Conservation (phyloP, 2,329 filamentous ascomycete genomes). For the Epichloe glyceriae region DNA sequence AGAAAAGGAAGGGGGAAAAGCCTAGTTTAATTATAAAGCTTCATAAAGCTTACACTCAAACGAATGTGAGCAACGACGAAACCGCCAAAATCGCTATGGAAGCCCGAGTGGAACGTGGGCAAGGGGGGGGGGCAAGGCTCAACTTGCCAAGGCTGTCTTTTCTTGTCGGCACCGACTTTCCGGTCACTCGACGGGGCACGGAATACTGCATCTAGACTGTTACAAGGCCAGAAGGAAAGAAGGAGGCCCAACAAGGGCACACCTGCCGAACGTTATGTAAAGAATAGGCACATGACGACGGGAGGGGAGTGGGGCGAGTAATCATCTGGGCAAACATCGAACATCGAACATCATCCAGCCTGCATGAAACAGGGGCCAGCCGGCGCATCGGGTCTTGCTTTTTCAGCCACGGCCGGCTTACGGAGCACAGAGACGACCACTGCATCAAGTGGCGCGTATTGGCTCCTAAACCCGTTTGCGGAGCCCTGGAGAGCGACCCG, state of each 20-base stretch:
- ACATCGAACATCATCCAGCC: background rate
- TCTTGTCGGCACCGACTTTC: background rate
- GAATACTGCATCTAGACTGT: background rate
- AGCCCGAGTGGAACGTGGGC: background rate
- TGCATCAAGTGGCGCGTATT: no score
- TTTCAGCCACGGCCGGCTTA: background rate
- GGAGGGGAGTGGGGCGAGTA: background rate
- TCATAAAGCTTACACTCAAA: background rate
- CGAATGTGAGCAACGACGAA: background rate
- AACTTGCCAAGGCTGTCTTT: no score
- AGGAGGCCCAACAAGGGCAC: background rate
- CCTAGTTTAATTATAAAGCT: background rate
- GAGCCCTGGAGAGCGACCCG: no score
- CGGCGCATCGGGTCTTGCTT: slow-evolving; percentile 5
- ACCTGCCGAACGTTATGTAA: background rate
- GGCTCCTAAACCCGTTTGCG: no score
- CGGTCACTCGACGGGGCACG: background rate
- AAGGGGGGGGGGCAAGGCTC: background rate
- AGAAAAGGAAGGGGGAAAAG: background rate
- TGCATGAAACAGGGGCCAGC: slow-evolving; percentile 7
- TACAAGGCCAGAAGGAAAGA: background rate
- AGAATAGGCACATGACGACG: background rate
- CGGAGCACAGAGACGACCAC: no score
- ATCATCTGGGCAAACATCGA: background rate
- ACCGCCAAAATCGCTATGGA: background rate